Evolutionary conservation across 345 rosid species (phyloP).

Genomic region (Draba incana): DNA sequence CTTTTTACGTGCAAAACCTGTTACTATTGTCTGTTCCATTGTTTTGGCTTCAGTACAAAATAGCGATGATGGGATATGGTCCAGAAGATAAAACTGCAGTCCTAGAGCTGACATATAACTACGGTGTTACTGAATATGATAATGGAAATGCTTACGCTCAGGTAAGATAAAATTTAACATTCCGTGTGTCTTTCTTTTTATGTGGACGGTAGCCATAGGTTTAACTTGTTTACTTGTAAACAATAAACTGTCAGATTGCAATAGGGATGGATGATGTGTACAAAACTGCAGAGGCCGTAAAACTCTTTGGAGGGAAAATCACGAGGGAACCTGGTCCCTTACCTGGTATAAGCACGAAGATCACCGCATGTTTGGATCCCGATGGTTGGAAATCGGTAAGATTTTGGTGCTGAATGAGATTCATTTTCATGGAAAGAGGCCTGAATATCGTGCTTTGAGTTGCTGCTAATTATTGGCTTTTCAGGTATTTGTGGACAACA

Average conservation of each 20-base stretch:
- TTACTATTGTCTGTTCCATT: not conserved
- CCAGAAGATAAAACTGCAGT: conserved; percentile 88
- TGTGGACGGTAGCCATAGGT: not conserved
- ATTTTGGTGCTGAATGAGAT: conserved; percentile 16
- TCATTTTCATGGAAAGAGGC: conserved; percentile 16
- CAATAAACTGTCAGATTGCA: conserved; percentile 59
- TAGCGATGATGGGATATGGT: conserved; percentile 93
- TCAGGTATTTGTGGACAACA: conserved; percentile 93
- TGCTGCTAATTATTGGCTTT: conserved; percentile 2
- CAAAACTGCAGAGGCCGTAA: conserved; percentile 89
- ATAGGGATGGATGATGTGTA: conserved; percentile 96
- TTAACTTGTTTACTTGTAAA: not conserved
- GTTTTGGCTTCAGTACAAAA: conserved; percentile 53
- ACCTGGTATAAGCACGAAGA: conserved; percentile 94
- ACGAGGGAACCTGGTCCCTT: conserved; percentile 95
- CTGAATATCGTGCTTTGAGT: conserved; percentile 2
- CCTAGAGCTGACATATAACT: conserved; percentile 90
- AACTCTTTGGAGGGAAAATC: conserved; percentile 82
- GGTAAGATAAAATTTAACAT: conserved; percentile 44
- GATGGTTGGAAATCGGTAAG: conserved; percentile 99
- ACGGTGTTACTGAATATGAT: conserved; percentile 86
- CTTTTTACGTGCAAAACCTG: not conserved
- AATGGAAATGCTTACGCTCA: conserved; percentile 94
- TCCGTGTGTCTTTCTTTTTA: not conserved
- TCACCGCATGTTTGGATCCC: conserved; percentile 95